Conservation (phyloP, 257 asterid species). For the Scutellaria minor region DNA sequence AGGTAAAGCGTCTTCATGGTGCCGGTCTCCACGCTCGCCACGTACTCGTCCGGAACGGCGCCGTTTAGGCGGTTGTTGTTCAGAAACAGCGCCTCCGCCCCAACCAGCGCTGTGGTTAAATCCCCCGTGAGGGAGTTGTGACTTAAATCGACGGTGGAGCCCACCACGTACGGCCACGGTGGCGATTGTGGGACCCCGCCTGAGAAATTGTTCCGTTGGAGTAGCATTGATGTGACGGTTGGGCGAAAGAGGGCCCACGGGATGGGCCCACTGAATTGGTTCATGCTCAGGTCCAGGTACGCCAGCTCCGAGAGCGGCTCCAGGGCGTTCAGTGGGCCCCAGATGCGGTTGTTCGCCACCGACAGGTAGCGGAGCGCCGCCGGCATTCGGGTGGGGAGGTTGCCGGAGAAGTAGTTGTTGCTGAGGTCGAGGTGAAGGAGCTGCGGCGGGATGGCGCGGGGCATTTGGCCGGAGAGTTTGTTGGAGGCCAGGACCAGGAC, state of each 20-base stretch:
- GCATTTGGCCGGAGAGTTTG: slow-evolving; percentile 49
- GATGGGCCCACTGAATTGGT: slow-evolving; percentile 68
- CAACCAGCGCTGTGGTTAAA: slow-evolving; percentile 43
- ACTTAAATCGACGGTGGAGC: slow-evolving; percentile 70
- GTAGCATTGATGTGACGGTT: slow-evolving; percentile 56
- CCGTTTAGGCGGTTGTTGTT: slow-evolving; percentile 69
- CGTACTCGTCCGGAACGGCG: slow-evolving; percentile 64
- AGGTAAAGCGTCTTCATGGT: slow-evolving; percentile 61
- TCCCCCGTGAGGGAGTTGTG: slow-evolving; percentile 70
- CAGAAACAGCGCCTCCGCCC: slow-evolving; percentile 64
- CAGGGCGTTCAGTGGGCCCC: slow-evolving; percentile 64
- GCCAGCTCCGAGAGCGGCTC: slow-evolving; percentile 49
- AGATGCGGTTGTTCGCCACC: slow-evolving; percentile 50
- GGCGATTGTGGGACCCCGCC: slow-evolving; percentile 59
- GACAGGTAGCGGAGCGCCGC: slow-evolving; percentile 64
- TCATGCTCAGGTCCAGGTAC: slow-evolving; percentile 80
- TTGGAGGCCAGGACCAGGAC: slow-evolving; percentile 58
- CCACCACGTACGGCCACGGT: slow-evolving; percentile 36
- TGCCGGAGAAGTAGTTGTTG: slow-evolving; percentile 55
- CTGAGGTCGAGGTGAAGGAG: slow-evolving; percentile 72
- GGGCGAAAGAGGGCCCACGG: slow-evolving; percentile 57
- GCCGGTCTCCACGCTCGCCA: slow-evolving; percentile 50
- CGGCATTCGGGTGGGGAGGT: slow-evolving; percentile 56
- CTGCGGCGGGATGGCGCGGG: slow-evolving; percentile 42
- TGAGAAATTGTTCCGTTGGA: slow-evolving; percentile 88